Evolutionary conservation across 305 asterid genomes (phyloP), one percentile per base, ranked within the genome.

Genomic region (Fraxinus paxiana): DNA sequence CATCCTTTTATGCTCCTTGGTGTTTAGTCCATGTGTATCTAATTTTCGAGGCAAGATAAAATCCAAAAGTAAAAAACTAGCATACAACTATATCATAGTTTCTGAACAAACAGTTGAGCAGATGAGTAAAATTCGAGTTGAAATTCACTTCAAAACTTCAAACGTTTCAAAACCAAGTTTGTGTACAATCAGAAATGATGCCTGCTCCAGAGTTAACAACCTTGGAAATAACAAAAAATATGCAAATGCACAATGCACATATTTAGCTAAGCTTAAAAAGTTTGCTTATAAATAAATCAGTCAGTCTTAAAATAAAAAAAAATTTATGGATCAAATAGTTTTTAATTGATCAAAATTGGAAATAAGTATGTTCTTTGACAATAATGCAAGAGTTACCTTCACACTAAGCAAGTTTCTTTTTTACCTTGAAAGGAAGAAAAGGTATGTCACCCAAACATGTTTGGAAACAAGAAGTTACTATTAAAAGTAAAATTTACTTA

Each of bases 1-100:
- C 51, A 33, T 79, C 72, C 26, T 31, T n/a, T 71, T 71, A 13
- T 71, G 75, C 46, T 71, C 75, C 43, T 33, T 70, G 46, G 48
- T 33, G 41, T 38, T 33, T 33, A 70, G 75, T 15, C 26, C 17
- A 70, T 33, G 38, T 70, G 17, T 13, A 31, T 69, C 74, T 28
- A 28, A 28, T 38, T 13, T 67, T 30, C 8, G 41, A 69, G 18
- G 37, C 7, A 69, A 69, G 74, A 30, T 30, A 69, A 17, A 28
- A 69, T 2, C 41, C 8, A 31, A 20, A 28, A 67, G 38, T 33
- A n/a, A 15, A 33, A n/a, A 17, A 71, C 48, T 22, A 2, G 0
- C 75, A 69, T 30, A 24, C 26, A 59, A 61, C n/a, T 61, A 69
- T 26, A 28, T 26, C 73, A 28, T 12, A 65, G 37, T 65, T 65